Percentiles rank a stretch among this genome's conserved stretches.
Evolutionary conservation across 78 protist species (phyloP).

Genomic region (Dictyostelium intermedium): DNA sequence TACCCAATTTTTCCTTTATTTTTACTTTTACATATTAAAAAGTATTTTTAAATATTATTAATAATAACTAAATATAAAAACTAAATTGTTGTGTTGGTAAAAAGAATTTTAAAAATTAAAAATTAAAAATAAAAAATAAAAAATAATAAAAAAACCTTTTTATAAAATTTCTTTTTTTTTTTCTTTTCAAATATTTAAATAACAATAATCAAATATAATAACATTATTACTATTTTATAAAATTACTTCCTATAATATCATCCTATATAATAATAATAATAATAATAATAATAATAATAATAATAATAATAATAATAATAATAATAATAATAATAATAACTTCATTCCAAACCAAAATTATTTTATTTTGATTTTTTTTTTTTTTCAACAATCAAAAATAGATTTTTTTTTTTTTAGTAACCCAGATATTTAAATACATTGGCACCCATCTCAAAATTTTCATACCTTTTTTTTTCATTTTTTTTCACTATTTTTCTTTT

Average conservation of each 20-base stretch:
- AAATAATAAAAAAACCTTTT: background rate
- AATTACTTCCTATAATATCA: background rate
- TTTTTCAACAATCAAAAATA: background rate
- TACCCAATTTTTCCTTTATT: background rate
- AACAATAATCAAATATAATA: background rate
- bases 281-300: background rate
- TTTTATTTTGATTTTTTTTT: background rate
- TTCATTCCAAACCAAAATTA: background rate
- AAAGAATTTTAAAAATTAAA: background rate
- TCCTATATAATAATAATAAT: background rate
- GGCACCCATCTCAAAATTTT: background rate
- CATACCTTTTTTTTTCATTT: background rate
- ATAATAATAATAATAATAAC: background rate
- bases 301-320: background rate
- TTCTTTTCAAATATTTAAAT: background rate
- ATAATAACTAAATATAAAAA: background rate
- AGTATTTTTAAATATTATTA: background rate
- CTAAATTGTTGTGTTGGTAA: constrained; percentile 11
- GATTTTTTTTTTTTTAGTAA: background rate
- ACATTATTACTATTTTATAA: background rate
- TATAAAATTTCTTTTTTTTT: background rate
- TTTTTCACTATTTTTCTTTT: background rate
- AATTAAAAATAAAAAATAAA: background rate
- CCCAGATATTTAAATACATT: background rate
- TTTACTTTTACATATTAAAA: background rate